Evolutionary conservation across 208 protist genomes (phyloP).

Genomic region (Acanthamoeba healyi): DNA sequence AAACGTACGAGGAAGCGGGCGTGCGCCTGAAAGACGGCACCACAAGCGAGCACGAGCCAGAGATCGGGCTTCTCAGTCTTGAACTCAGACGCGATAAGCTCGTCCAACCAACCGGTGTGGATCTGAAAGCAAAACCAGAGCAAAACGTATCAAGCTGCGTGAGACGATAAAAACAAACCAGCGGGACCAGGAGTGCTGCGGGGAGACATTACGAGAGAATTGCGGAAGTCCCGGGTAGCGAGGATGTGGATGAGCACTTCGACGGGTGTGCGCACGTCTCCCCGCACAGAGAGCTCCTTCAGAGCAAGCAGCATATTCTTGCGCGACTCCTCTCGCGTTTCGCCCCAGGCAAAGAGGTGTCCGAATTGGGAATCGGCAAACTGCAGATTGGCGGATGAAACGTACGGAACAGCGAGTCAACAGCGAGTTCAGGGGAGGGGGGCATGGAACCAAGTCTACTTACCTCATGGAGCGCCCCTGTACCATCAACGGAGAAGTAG

Average conservation of each 20-base stretch:
- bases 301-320: conserved; percentile 89
- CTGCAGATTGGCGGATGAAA: too few species aligned
- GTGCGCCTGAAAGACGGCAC: conserved; percentile 79
- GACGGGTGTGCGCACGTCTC: conserved; percentile 82
- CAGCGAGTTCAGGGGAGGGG: too few species aligned
- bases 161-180: too few species aligned
- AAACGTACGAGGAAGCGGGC: conserved; percentile 10
- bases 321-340: conserved; percentile 95
- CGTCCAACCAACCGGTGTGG: conserved; percentile 81
- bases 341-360: conserved; percentile 97
- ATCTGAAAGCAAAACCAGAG: not conserved
- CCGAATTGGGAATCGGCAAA: conserved; percentile 98
- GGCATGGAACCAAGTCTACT: too few species aligned
- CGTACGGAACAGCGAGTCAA: too few species aligned
- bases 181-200: not conserved
- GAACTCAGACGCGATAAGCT: conserved; percentile 75
- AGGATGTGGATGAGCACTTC: conserved; percentile 80
- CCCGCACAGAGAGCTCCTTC: conserved; percentile 65
- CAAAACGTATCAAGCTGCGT: too few species aligned
- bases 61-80: conserved; percentile 72
- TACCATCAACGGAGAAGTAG: conserved; percentile 96
- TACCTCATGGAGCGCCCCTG: conserved; percentile 94
- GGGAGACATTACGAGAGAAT: conserved; percentile 79
- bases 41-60: conserved; percentile 80
- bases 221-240: conserved; percentile 86